Percentiles rank a stretch among this genome's conserved stretches.
Conservation (phyloP, 345 rosid genomes). For the Erysimum cheiranthoides region DNA sequence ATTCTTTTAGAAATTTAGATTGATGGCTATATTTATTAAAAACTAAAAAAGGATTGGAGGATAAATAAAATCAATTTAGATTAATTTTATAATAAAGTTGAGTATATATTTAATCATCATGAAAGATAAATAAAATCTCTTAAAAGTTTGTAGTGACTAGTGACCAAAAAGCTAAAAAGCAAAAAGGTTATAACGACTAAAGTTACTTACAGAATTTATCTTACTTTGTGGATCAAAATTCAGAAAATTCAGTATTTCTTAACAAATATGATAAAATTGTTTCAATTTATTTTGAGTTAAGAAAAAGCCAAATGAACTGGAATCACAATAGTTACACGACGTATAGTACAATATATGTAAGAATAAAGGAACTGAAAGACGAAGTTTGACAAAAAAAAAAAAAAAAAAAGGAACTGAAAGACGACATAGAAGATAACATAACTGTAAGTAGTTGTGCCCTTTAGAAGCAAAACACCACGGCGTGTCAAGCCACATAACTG, state of each 20-base stretch:
- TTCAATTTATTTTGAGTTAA: background rate
- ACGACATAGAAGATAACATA: too few species aligned
- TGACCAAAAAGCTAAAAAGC: background rate
- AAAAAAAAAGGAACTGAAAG: too few species aligned
- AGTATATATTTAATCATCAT: background rate
- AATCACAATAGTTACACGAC: too few species aligned
- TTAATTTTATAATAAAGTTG: background rate
- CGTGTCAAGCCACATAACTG: background rate
- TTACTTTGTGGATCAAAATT: background rate
- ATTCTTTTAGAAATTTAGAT: background rate
- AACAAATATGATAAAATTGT: background rate
- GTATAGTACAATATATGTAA: too few species aligned
- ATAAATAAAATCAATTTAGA: too few species aligned
- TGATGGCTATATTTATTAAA: background rate
- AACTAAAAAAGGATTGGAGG: background rate
- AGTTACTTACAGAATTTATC: background rate
- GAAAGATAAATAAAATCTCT: background rate
- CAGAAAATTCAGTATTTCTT: background rate
- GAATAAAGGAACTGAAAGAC: too few species aligned
- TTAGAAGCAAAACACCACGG: slow-evolving; percentile 11
- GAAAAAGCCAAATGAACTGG: background rate
- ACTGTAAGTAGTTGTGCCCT: slow-evolving; percentile 2
- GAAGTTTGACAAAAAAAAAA: too few species aligned
- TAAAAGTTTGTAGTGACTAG: background rate
- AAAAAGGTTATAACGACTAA: background rate